Evolutionary conservation across 345 rosid species (phyloP).

Genomic region (Geranium rotundifolium): DNA sequence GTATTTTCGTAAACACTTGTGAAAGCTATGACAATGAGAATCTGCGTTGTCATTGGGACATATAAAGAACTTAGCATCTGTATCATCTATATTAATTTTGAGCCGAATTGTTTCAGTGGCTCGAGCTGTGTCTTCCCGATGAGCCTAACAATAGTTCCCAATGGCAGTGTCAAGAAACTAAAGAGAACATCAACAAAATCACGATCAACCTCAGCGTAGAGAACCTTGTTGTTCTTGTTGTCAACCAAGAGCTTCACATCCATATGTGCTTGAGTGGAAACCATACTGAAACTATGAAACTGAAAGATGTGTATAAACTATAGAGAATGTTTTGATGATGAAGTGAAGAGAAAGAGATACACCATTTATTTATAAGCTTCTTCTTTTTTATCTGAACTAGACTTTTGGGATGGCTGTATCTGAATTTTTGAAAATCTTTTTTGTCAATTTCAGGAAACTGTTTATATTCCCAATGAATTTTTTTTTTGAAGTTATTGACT

Average conservation of each 20-base stretch:
- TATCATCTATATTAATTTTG: conserved; percentile 8
- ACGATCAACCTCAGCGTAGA: conserved; percentile 10
- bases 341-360: too few species aligned
- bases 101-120: conserved; percentile 7
- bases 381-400: too few species aligned
- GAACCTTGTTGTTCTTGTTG: conserved; percentile 4
- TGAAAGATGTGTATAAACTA: too few species aligned
- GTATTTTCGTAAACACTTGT: background rate
- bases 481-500: too few species aligned
- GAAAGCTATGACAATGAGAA: too few species aligned
- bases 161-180: conserved; percentile 6
- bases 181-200: conserved; percentile 12
- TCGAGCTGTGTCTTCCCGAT: conserved; percentile 5
- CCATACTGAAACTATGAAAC: too few species aligned
- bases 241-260: conserved; percentile 10
- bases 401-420: too few species aligned
- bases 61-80: conserved; percentile 8
- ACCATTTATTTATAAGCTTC: too few species aligned
- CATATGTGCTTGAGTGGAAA: background rate
- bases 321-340: too few species aligned
- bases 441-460: too few species aligned
- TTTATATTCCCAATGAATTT: too few species aligned
- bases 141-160: conserved; percentile 13
- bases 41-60: background rate
- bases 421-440: too few species aligned